Percentiles rank a stretch among this genome's conserved stretches.
phyloP scores from a whole-genome alignment of 352 stramenopile genomes.

The Globisporangium iwayamae region DNA sequence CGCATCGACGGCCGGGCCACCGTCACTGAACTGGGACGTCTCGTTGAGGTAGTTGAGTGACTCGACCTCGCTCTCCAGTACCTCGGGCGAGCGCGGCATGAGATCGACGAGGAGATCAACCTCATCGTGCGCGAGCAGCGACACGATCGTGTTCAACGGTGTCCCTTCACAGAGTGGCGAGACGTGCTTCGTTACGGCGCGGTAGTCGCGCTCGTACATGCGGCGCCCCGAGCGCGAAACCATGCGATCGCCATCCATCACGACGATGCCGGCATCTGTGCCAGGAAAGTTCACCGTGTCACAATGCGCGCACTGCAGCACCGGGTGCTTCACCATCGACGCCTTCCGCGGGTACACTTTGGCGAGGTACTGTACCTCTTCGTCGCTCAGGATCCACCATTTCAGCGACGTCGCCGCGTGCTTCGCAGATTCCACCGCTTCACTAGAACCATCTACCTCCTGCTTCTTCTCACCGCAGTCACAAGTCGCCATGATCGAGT shows the following conservation, averaged over 20 bases:
- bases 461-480: constrained; percentile 21
- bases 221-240: constrained; percentile 57
- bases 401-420: constrained; percentile 21
- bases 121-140: constrained; percentile 31
- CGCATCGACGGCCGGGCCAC: constrained; percentile 36
- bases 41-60: constrained; percentile 54
- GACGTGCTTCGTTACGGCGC: constrained; percentile 73
- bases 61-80: constrained; percentile 66
- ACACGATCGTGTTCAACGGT: constrained; percentile 46
- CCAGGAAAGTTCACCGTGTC: constrained; percentile 77
- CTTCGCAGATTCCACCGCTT: constrained; percentile 6
- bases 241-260: constrained; percentile 69
- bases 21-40: constrained; percentile 23
- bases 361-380: constrained; percentile 60
- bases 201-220: constrained; percentile 80
- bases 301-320: constrained; percentile 72
- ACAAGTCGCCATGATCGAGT: constrained; percentile 25
- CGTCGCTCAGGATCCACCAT: constrained; percentile 78
- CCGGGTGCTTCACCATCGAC: constrained; percentile 45
- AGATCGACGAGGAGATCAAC: constrained; percentile 52
- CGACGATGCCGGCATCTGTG: constrained; percentile 69
- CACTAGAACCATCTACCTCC: not conserved
- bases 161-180: constrained; percentile 73
- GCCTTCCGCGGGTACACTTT: constrained; percentile 52
- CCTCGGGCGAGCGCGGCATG: constrained; percentile 44